Evolutionary conservation across 495 filamentous ascomycete genomes (phyloP).

Genomic region (Penicillium verhagenii): DNA sequence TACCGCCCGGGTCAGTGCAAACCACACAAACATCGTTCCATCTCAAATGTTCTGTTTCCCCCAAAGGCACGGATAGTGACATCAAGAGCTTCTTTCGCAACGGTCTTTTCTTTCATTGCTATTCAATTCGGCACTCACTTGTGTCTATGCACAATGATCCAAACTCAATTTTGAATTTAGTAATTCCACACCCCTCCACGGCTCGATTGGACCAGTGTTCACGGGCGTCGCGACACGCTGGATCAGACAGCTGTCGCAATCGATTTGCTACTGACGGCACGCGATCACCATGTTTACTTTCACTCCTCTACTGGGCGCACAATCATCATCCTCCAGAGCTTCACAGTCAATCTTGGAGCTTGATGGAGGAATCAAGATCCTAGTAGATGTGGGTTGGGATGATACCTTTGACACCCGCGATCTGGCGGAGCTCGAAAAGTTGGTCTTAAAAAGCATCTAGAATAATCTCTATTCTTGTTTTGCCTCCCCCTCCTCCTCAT

Average conservation of each 20-base stretch:
- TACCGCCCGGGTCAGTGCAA: not conserved
- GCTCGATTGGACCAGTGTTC: constrained; percentile 12
- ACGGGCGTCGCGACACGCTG: constrained; percentile 6
- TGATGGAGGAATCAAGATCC: constrained; percentile 92
- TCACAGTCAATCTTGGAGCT: constrained; percentile 95
- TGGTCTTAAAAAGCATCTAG: constrained; percentile 28
- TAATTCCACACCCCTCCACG: not conserved
- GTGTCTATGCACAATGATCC: not conserved
- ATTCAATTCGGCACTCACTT: not conserved
- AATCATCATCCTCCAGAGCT: constrained; percentile 72
- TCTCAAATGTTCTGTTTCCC: no score
- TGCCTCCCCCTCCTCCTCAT: no score
- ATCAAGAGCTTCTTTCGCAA: not conserved
- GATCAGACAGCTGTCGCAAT: constrained; percentile 2
- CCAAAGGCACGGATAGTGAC: not conserved
- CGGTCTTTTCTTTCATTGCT: not conserved
- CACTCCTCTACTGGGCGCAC: constrained; percentile 86
- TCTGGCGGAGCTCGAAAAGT: constrained; percentile 88
- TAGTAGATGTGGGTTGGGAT: constrained; percentile 96
- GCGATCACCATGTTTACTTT: constrained; percentile 82
- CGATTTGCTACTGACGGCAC: constrained; percentile 8
- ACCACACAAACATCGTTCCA: not conserved
- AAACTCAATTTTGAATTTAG: not conserved
- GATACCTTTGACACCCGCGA: constrained; percentile 78
- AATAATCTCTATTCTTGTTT: not conserved